phyloP scores from a whole-genome alignment of 495 filamentous ascomycete species.

The Aspergillus heteromorphus region DNA sequence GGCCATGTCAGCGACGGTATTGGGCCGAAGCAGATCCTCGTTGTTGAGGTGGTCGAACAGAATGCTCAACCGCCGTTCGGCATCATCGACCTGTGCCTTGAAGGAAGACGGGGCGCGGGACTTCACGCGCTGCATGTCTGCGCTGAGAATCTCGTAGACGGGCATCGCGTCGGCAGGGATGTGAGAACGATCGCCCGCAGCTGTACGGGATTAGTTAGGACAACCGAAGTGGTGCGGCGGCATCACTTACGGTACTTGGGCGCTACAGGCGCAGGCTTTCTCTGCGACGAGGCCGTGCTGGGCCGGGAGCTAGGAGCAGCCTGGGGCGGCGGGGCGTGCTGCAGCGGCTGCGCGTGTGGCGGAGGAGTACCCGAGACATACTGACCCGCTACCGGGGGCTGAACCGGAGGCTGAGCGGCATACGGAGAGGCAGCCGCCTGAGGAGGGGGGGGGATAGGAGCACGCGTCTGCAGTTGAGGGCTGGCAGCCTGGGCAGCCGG shows the following conservation, averaged over 20 bases:
- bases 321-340: slow-evolving; percentile 44
- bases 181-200: slow-evolving; percentile 82
- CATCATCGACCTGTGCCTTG: slow-evolving; percentile 82
- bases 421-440: slow-evolving; percentile 55
- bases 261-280: slow-evolving; percentile 40
- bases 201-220: slow-evolving; percentile 29
- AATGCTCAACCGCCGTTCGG: slow-evolving; percentile 82
- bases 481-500: slow-evolving; percentile 53
- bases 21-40: slow-evolving; percentile 75
- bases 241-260: slow-evolving; percentile 62
- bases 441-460: slow-evolving; percentile 44
- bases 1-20: slow-evolving; percentile 68
- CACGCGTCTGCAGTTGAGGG: slow-evolving; percentile 37
- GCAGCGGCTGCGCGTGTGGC: slow-evolving; percentile 25
- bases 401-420: slow-evolving; percentile 43
- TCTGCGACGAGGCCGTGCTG: slow-evolving; percentile 46
- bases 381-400: slow-evolving; percentile 34
- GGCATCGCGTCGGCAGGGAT: slow-evolving; percentile 71
- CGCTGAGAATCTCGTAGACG: slow-evolving; percentile 73
- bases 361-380: slow-evolving; percentile 43
- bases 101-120: slow-evolving; percentile 73
- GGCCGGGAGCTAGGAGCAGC: slow-evolving; percentile 41
- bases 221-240: neutral
- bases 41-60: slow-evolving; percentile 97
- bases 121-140: slow-evolving; percentile 85